phyloP scores from a whole-genome alignment of 1,284 basidiomycete species.

The Cryptococcus wingfieldii region DNA sequence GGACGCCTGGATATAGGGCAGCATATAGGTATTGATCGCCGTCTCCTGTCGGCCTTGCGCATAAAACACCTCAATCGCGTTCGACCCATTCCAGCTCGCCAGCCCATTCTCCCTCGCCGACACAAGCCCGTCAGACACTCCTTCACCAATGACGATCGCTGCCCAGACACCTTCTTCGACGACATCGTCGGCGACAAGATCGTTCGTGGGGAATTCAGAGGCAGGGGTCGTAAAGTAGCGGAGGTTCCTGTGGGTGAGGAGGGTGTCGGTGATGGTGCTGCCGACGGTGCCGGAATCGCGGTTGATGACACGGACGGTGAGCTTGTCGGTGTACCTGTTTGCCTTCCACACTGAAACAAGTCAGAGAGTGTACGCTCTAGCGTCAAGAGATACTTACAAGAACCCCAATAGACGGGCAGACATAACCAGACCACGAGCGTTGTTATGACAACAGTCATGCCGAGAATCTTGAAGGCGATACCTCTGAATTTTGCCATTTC shows the following conservation, averaged over 20 bases:
- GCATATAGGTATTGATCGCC: conserved; percentile 45
- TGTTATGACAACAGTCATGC: conserved; percentile 22
- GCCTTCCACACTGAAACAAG: conserved; percentile 35
- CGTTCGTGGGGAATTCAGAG: conserved; percentile 28
- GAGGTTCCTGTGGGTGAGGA: conserved; percentile 25
- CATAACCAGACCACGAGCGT: conserved; percentile 43
- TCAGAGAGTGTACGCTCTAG: not conserved
- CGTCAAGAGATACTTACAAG: conserved; percentile 32
- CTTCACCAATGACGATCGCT: conserved; percentile 37
- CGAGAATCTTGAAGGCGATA: conserved; percentile 38
- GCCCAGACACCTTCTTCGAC: conserved; percentile 46
- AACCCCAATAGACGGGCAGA: conserved; percentile 52
- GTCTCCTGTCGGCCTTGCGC: conserved; percentile 48
- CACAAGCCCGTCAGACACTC: conserved; percentile 26
- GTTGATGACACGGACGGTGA: conserved; percentile 52
- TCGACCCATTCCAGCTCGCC: conserved; percentile 29
- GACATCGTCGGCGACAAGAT: conserved; percentile 27
- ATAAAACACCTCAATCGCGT: conserved; percentile 40
- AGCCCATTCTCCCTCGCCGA: conserved; percentile 33
- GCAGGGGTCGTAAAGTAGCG: conserved; percentile 33
- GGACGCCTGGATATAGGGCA: conserved; percentile 34
- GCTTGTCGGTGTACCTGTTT: conserved; percentile 45
- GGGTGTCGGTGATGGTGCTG: conserved; percentile 28
- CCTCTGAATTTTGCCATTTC: conserved; percentile 32
- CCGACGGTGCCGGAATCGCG: conserved; percentile 52